phyloP scores from a whole-genome alignment of 2,329 filamentous ascomycete species.

The Aspergillus eucalypticola region DNA sequence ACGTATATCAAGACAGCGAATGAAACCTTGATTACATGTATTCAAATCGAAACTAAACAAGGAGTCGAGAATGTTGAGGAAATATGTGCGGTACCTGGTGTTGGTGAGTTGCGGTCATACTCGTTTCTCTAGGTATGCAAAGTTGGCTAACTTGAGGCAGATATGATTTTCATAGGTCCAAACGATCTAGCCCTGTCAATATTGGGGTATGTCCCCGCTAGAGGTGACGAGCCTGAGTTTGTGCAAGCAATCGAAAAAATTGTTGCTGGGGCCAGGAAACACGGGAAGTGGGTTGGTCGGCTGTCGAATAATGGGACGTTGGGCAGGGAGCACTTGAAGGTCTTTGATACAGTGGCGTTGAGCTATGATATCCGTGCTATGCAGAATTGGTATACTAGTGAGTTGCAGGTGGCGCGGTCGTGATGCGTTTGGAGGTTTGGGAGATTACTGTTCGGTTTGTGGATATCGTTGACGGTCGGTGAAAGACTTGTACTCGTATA shows the following conservation, averaged over 20 bases:
- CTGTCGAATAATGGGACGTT: neutral
- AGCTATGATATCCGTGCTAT: constrained; percentile 50
- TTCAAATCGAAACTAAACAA: constrained; percentile 43
- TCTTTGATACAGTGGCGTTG: constrained; percentile 49
- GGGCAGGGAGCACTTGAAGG: constrained; percentile 41
- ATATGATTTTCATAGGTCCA: neutral
- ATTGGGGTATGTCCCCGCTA: neutral
- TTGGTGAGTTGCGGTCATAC: constrained; percentile 24
- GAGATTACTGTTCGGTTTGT: neutral
- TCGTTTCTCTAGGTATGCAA: neutral
- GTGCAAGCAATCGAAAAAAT: neutral
- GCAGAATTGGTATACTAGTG: constrained; percentile 50
- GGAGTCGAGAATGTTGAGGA: constrained; percentile 45
- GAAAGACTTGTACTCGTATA: too few relatives aligned
- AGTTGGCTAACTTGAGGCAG: neutral
- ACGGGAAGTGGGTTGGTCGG: neutral
- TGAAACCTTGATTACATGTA: constrained; percentile 33
- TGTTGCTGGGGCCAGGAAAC: neutral
- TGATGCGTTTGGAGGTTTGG: neutral
- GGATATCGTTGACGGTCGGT: neutral
- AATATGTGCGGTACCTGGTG: constrained; percentile 41
- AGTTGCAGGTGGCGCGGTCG: neutral
- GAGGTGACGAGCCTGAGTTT: neutral
- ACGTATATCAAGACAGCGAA: constrained; percentile 40
- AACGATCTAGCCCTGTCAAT: neutral